Conservation (phyloP, 495 filamentous ascomycete species). For the Usnea hakonensis region DNA sequence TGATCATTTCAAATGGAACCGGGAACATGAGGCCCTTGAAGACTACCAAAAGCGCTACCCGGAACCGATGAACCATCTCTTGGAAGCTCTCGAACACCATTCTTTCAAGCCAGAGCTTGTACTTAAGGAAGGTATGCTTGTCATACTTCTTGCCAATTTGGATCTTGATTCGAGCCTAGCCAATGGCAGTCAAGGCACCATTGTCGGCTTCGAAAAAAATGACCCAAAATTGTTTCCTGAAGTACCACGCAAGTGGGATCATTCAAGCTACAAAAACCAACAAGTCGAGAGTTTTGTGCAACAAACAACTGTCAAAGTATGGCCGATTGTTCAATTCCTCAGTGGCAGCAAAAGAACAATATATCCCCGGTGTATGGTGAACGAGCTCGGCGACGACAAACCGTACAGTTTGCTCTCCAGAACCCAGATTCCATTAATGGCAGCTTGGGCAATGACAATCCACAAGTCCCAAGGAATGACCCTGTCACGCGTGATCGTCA, state of each 20-base stretch:
- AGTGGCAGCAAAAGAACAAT: slow-evolving; percentile 35
- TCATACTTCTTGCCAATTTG: slow-evolving; percentile 42
- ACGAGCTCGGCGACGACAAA: slow-evolving; percentile 37
- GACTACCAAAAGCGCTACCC: slow-evolving; percentile 22
- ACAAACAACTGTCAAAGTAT: neutral
- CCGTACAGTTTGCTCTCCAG: slow-evolving; percentile 32
- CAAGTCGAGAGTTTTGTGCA: slow-evolving; percentile 29
- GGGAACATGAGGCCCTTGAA: slow-evolving; percentile 16
- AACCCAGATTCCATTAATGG: slow-evolving; percentile 70
- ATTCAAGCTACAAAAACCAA: slow-evolving; percentile 24
- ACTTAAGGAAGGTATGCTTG: slow-evolving; percentile 38
- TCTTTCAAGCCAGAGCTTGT: slow-evolving; percentile 8
- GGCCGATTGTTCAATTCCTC: slow-evolving; percentile 23
- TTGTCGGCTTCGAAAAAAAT: slow-evolving; percentile 34
- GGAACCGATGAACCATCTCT: slow-evolving; percentile 18
- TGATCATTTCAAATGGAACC: slow-evolving; percentile 26
- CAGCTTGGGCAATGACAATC: slow-evolving; percentile 93
- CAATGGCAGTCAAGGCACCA: slow-evolving; percentile 44
- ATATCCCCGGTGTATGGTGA: slow-evolving; percentile 40
- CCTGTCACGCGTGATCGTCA: slow-evolving; percentile 83
- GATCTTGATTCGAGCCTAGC: slow-evolving; percentile 31
- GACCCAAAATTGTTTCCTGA: slow-evolving; percentile 14
- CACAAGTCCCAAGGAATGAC: slow-evolving; percentile 98
- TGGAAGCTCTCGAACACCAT: slow-evolving; percentile 15
- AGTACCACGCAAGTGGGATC: neutral